Base-by-base conservation (phyloP, 1,284 basidiomycete genomes). In the Trametes pubescens region DNA sequence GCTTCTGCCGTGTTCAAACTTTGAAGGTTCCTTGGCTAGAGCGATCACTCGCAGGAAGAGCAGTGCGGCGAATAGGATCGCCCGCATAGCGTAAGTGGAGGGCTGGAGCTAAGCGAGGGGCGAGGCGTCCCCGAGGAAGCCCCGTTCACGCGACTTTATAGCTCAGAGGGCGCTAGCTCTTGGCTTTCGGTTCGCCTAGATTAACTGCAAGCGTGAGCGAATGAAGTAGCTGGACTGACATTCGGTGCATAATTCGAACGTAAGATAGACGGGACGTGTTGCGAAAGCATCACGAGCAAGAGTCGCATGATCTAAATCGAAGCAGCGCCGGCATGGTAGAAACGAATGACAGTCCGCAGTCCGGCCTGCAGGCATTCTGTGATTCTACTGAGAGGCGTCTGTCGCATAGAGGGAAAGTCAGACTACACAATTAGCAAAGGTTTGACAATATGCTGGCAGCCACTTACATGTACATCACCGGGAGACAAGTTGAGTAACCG, bases 81-180 rank as follows among this genome's bases (percentile, higher is more conserved):
- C 59, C 40, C 64, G 29, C 62, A 68, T 68, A 48, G 21, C 29
- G 59, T 14, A 32, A 32, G 37, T 21, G n/a, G 53, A n/a, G 37
- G 48, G 44, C 47, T 49, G 56, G 51, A 51, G 51, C 47, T 37
- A 48, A 38, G 46, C 40, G 55, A 56, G n/a, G 52, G 57, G 62
- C 62, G 64, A 66, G 38, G 60, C 64, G 59, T 56, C 51, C 52
- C 64, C 67, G 67, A 65, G 29, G 46, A 68, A 51, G 62, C 44
- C 40, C 67, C 67, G 66, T 11, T 18, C 13, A 38, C 10, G 52
- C 14, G 40, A 40, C 63, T 68, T 68, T 68, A 68, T 68, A 68
- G 40, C 37, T 43, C 40, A 16, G 18, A 51, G 43, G 54, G 48
- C 55, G 29, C 44, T 34, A 52, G 29, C 2, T 18, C 18, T 18